These are phyloP conservation scores for Lolium rigidum DNA, from an alignment of 176 grass and related monocot species.

Conservation along the genomic window DNA sequence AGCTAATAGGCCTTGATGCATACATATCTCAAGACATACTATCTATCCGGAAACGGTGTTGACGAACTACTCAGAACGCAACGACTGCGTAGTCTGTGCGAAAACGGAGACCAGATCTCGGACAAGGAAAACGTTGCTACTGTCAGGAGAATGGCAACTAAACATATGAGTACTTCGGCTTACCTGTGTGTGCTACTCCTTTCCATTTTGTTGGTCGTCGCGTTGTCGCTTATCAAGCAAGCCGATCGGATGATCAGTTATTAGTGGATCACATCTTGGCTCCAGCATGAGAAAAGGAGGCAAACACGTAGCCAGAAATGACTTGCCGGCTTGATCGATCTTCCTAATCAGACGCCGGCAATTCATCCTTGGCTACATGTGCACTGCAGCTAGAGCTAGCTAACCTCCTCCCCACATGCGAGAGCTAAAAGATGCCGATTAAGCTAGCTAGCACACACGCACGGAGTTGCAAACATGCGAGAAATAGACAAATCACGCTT, in stretches of 20 bases:
- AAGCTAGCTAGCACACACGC: not conserved
- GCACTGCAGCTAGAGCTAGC: slow-evolving; percentile 28
- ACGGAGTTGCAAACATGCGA: not conserved
- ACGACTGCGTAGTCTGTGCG: too few species aligned
- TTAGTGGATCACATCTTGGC: slow-evolving; percentile 43
- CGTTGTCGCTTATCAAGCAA: too few species aligned
- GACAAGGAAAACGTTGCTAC: not conserved
- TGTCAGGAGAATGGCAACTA: not conserved
- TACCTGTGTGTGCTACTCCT: not conserved
- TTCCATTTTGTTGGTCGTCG: too few species aligned
- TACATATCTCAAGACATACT: too few species aligned
- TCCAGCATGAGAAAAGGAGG: slow-evolving; percentile 72
- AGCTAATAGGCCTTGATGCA: slow-evolving; percentile 67
- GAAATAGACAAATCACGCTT: too few species aligned
- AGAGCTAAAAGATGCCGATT: slow-evolving; percentile 53
- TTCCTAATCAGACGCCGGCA: slow-evolving; percentile 42
- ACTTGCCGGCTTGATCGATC: slow-evolving; percentile 36
- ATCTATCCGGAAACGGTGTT: too few species aligned
- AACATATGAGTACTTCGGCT: not conserved
- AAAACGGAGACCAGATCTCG: too few species aligned
- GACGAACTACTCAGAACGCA: too few species aligned
- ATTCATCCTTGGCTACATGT: slow-evolving; percentile 95
- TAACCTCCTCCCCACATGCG: slow-evolving; percentile 74
- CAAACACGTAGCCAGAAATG: slow-evolving; percentile 71
- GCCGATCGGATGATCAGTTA: too few species aligned